A percentile compares a stretch with the other conserved stretches of the same genome.
Evolutionary conservation across 202 grass and related monocot species (phyloP).

Genomic region (Panicum virgatum): DNA sequence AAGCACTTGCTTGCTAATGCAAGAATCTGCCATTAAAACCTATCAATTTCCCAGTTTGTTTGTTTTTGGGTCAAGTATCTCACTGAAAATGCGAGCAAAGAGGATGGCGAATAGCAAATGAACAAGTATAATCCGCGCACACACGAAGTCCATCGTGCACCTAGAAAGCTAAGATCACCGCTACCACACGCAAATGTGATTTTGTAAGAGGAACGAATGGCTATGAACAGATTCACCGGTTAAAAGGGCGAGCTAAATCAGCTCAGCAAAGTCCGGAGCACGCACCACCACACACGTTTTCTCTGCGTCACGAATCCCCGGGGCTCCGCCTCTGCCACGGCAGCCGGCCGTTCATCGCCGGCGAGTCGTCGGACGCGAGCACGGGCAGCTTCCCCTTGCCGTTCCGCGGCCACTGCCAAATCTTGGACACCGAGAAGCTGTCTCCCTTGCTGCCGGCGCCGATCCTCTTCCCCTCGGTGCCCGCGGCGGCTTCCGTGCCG

Average conservation of each 20-base stretch:
- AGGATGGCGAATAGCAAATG: neutral
- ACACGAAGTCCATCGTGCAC: constrained; percentile 22
- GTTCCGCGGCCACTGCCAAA: constrained; percentile 88
- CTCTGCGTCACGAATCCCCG: constrained; percentile 52
- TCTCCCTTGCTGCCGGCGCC: constrained; percentile 75
- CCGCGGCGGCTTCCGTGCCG: constrained; percentile 19
- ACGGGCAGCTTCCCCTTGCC: constrained; percentile 78
- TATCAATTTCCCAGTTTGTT: neutral
- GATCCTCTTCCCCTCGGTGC: constrained; percentile 65
- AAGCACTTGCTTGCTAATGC: constrained; percentile 34
- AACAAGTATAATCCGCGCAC: neutral
- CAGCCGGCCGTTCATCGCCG: constrained; percentile 52
- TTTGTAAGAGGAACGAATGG: constrained; percentile 28
- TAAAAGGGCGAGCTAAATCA: constrained; percentile 27
- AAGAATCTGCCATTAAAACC: constrained; percentile 26
- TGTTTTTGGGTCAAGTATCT: neutral
- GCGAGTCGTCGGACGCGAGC: constrained; percentile 60
- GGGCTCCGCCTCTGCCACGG: constrained; percentile 56
- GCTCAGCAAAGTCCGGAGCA: constrained; percentile 24
- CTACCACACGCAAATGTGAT: constrained; percentile 17
- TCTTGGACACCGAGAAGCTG: constrained; percentile 99
- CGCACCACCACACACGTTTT: constrained; percentile 9
- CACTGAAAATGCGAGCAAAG: neutral
- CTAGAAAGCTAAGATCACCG: constrained; percentile 13
- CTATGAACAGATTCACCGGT: constrained; percentile 42